Base-by-base conservation (phyloP, 2,329 filamentous ascomycete genomes). In the Calonectria crousiana region DNA sequence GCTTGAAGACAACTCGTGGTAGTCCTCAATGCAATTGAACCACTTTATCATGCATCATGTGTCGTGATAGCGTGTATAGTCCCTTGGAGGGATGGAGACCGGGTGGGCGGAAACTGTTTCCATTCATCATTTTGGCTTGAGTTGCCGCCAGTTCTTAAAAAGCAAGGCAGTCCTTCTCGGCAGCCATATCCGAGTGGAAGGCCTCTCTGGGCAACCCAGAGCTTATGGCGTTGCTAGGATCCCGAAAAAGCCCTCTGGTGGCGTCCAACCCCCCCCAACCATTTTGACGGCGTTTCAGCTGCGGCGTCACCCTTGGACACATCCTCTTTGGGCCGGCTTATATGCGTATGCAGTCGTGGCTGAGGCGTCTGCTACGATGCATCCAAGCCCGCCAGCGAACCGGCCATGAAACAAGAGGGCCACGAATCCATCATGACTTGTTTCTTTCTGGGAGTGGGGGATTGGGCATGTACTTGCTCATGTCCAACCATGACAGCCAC, bases 241-340 rank as follows among this genome's bases (percentile, higher is more conserved):
- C 72, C 67, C 69, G 64, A 69, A 64, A 52, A 73, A 70, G 60
- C 44, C 71, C 47, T 38, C 11, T 16, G 69, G 73, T 77, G 75
- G 69, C 76, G 69, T 67, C 51, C 60, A 58, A 4, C 30, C 71
- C 36, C 36, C 41, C 67, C 20, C 30, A 69, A 64, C 69, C 69
- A 67, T 75, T 56, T 62, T 41, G 34, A 47, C 49, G 34, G 65
- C 70, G 66, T 73, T 73, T 73, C 70, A 70, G 70, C 73, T 62
- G 47, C 32, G 38, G 51, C 56, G 18, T 18, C 26, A 68, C 47
- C 34, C 38, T 36, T 58, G 14, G 32, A 23, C n/a, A 5, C 28
- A 41, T 34, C 20, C 30, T 32, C 26, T 52, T 53, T 23, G n/a
- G 18, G 30, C 30, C 30, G 28, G 38, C 52, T 28, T 49, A 38